Base-by-base conservation (phyloP, 495 filamentous ascomycete genomes). In the Penicillium cosmopolitanum region DNA sequence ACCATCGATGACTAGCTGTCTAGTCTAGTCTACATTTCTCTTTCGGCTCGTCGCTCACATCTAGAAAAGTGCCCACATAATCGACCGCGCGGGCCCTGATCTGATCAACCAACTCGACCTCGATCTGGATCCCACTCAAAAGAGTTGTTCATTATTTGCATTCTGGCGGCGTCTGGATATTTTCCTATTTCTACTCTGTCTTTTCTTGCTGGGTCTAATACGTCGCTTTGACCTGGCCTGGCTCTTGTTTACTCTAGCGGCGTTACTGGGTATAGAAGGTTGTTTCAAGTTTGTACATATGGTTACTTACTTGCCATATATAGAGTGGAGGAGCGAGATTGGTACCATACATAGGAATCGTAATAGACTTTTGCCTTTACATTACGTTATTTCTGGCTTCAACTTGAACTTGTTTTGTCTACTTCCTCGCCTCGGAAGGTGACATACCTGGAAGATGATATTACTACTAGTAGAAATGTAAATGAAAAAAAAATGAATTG, bases 211-310 rank as follows among this genome's bases (percentile, higher is more conserved):
- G 46, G 46, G 46, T 48, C 23, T 48, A 28, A 48, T 48, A 8
- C 46, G 46, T 28, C 46, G 21, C 46, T 9, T 47, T 47, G 25
- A 35, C 21, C 21, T 28, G 28, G 7, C 50, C 50, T 12, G n/a
- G 31, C 15, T 35, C 35, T 40, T 33, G 51, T 53, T 53, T 42
- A 25, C 21, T 58, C 6, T 53, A 12, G 10, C 23, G 38, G 31
- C 34, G 16, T 44, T 55, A 48, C 15, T 54, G 16, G 55, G 19
- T 57, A 9, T 38, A 50, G 25, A 28, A 21, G 43, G 35, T 38
- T 38, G 5, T 31, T 31, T 31, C 8, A 9, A 9, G 31, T 15
- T 50, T 59, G 51, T 55, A 60, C 51, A 60, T 60, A 60, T 40
- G 13, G 50, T 31, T 31, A 31, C 36, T 4, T 42, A 34, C 51